phyloP scores from a whole-genome alignment of 495 filamentous ascomycete species.

The Corynascus novoguineensis region DNA sequence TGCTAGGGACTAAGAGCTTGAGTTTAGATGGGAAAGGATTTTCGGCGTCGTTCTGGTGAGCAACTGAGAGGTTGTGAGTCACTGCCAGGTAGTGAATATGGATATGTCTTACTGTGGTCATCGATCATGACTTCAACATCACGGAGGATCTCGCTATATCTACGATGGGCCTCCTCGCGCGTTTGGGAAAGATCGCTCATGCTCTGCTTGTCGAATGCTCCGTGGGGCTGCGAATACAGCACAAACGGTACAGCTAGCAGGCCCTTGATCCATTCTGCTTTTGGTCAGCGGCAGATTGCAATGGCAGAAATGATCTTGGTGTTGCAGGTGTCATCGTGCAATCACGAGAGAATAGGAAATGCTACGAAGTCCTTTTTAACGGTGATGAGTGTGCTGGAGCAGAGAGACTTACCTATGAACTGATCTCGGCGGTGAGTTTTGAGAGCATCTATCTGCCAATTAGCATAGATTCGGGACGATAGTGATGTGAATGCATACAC shows the following conservation, averaged over 20 bases:
- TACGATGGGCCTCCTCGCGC: conserved; percentile 62
- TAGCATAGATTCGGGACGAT: conserved; percentile 6
- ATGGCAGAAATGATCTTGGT: not conserved
- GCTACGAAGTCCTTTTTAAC: too few species aligned
- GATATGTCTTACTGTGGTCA: conserved; percentile 72
- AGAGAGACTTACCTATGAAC: conserved; percentile 53
- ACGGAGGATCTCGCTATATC: conserved; percentile 91
- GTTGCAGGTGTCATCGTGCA: not conserved
- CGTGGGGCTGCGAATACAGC: conserved; percentile 88
- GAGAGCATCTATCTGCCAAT: conserved; percentile 60
- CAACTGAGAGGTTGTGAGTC: conserved; percentile 45
- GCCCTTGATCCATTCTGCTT: conserved; percentile 63
- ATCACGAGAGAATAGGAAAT: too few species aligned
- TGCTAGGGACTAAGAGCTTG: conserved; percentile 81
- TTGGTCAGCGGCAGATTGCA: not conserved
- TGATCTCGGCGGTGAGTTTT: conserved; percentile 86
- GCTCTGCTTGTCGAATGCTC: conserved; percentile 58
- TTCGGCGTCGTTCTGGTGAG: conserved; percentile 54
- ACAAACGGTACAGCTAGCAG: conserved; percentile 95
- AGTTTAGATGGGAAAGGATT: conserved; percentile 75
- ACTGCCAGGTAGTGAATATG: not conserved
- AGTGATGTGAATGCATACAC: conserved; percentile 49
- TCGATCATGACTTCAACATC: conserved; percentile 89
- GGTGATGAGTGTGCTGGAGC: too few species aligned
- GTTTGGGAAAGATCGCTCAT: conserved; percentile 53